Evolutionary conservation across 1,284 basidiomycete species (phyloP).

Genomic region (Sparassis latifolia): DNA sequence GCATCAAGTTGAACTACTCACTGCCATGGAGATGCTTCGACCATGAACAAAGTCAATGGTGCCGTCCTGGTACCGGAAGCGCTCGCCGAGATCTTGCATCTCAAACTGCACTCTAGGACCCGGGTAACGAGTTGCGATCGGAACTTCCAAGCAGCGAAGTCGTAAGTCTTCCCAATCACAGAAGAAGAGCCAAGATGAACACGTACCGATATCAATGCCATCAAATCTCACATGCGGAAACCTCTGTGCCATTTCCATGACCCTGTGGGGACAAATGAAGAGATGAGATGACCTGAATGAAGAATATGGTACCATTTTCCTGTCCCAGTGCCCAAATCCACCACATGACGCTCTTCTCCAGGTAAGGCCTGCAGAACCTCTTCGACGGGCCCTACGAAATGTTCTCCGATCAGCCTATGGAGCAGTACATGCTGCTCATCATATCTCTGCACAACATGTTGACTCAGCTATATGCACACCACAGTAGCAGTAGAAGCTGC

Average conservation of each 20-base stretch:
- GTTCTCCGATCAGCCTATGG: conserved; percentile 38
- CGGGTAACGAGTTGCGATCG: conserved; percentile 58
- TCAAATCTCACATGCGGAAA: conserved; percentile 59
- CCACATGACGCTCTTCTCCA: conserved; percentile 38
- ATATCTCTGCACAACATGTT: conserved; percentile 36
- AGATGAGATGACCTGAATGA: conserved; percentile 1
- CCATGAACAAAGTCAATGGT: conserved; percentile 61
- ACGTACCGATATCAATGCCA: conserved; percentile 66
- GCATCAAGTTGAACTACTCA: conserved; percentile 27
- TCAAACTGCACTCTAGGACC: conserved; percentile 55
- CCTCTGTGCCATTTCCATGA: conserved; percentile 59
- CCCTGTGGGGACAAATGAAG: conserved; percentile 34
- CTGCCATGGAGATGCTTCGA: conserved; percentile 50
- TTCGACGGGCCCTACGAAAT: conserved; percentile 52
- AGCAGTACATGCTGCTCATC: conserved; percentile 44
- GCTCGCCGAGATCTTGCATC: conserved; percentile 50
- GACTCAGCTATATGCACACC: conserved; percentile 4
- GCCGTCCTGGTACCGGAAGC: conserved; percentile 39
- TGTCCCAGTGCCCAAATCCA: conserved; percentile 68
- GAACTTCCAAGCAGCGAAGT: conserved; percentile 37
- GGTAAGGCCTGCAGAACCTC: conserved; percentile 37
- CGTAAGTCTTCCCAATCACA: not conserved
- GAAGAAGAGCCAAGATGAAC: not conserved
- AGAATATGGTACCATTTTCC: conserved; percentile 49
- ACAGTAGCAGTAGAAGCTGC: not conserved